Evolutionary conservation across 106 monocot species (phyloP).

Genomic region (Vanilla planifolia): DNA sequence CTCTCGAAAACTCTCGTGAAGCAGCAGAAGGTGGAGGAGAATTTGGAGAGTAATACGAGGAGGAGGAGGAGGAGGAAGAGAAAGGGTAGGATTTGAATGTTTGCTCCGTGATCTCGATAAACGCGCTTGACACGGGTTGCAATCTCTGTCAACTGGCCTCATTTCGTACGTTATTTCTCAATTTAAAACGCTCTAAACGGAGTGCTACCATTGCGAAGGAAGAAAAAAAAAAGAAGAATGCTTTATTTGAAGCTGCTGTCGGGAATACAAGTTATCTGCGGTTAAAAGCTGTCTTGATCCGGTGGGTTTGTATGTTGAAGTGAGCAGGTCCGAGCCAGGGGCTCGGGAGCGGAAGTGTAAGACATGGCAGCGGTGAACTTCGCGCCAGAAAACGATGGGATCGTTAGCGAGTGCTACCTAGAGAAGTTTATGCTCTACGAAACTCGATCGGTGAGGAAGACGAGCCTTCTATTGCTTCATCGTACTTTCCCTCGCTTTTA

Average conservation of each 20-base stretch:
- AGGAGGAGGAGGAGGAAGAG: conserved; percentile 4
- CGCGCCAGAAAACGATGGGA: background rate
- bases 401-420: conserved; percentile 13
- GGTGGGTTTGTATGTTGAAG: conserved; percentile 22
- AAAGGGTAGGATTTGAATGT: background rate
- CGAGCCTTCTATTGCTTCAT: conserved; percentile 1
- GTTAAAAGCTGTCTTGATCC: background rate
- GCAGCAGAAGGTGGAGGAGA: background rate
- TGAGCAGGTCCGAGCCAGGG: conserved; percentile 33
- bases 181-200: background rate
- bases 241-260: conserved; percentile 39
- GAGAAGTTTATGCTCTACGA: conserved; percentile 69
- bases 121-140: background rate
- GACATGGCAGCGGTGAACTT: conserved; percentile 10
- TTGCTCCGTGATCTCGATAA: background rate
- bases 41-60: no score
- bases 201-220: background rate
- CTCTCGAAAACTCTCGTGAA: background rate
- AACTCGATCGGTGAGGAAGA: conserved; percentile 22
- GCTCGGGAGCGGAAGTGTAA: conserved; percentile 25
- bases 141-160: conserved; percentile 1
- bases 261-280: conserved; percentile 13
- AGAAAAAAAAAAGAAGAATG: conserved; percentile 17
- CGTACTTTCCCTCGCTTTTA: background rate
- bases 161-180: background rate